Percentiles rank a stretch among this genome's conserved stretches.
Evolutionary conservation across 768 basidiomycete genomes (phyloP).

Genomic region (Infundibulicybe gibba): DNA sequence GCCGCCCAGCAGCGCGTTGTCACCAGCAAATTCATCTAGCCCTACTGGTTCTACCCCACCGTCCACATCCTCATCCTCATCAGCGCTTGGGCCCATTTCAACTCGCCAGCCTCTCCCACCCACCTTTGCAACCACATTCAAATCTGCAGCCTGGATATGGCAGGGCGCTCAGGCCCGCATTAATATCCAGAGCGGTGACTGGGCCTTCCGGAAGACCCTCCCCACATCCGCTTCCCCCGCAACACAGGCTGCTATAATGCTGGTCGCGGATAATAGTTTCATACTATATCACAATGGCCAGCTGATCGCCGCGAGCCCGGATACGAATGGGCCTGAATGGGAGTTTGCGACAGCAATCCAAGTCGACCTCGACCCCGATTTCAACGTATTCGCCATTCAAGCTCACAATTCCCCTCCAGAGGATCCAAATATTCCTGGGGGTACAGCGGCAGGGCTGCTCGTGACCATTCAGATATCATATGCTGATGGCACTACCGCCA

Average conservation of each 20-base stretch:
- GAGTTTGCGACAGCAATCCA: constrained; percentile 15
- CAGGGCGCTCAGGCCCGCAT: constrained; percentile 9
- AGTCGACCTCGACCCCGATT: constrained; percentile 10
- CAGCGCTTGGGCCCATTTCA: too few species aligned
- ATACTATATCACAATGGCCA: constrained; percentile 22
- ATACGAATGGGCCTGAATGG: constrained; percentile 17
- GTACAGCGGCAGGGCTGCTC: too few species aligned
- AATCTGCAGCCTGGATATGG: constrained; percentile 24
- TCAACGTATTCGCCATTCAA: constrained; percentile 15
- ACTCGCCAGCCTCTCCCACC: too few species aligned
- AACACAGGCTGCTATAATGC: constrained; percentile 17
- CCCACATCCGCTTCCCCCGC: constrained; percentile 14
- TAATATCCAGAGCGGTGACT: constrained; percentile 8
- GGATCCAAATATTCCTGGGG: too few species aligned
- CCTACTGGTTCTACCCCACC: too few species aligned
- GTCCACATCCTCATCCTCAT: too few species aligned
- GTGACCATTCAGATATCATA: too few species aligned
- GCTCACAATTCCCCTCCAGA: constrained; percentile 15
- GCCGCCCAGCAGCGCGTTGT: too few species aligned
- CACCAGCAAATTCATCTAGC: too few species aligned
- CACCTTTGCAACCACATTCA: constrained; percentile 7
- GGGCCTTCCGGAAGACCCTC: constrained; percentile 23
- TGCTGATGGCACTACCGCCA: too few species aligned
- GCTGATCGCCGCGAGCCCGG: too few species aligned
- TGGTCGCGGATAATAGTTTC: constrained; percentile 24